These are phyloP conservation scores for Fraxinus platypoda DNA, from an alignment of 305 asterid species.

Conservation along the genomic window DNA sequence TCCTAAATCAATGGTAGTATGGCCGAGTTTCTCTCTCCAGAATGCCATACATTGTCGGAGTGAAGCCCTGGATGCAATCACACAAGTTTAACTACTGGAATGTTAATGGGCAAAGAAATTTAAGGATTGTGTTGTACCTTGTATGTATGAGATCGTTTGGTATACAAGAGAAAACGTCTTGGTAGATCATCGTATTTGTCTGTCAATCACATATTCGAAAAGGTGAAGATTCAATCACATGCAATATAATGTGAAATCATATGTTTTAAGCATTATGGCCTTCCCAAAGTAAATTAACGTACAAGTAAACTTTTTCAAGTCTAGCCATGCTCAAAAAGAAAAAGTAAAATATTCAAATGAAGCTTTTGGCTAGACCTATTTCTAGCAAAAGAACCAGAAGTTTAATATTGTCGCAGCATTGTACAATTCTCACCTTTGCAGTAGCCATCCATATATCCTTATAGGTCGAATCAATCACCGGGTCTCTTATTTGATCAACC, in stretches of 20 bases:
- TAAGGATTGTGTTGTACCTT: constrained; percentile 47
- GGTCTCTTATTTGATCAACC: constrained; percentile 73
- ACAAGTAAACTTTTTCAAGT: background rate
- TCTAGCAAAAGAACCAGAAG: background rate
- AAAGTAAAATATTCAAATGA: background rate
- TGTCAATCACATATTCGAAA: constrained; percentile 35
- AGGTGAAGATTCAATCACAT: background rate
- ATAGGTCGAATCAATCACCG: constrained; percentile 78
- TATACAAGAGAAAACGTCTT: constrained; percentile 87
- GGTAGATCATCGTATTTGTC: constrained; percentile 82
- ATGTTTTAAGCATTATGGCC: background rate
- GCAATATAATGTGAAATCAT: background rate
- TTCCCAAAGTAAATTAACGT: background rate
- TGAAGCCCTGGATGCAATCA: constrained; percentile 47
- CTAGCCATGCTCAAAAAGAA: background rate
- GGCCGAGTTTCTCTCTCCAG: constrained; percentile 73
- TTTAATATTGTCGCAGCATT: background rate
- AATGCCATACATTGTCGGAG: constrained; percentile 75
- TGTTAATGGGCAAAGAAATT: constrained; percentile 6
- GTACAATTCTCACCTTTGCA: constrained; percentile 62
- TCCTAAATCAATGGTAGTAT: constrained; percentile 81
- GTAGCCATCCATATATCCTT: constrained; percentile 93
- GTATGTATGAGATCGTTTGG: constrained; percentile 87
- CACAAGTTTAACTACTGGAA: background rate
- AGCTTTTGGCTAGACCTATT: background rate